Base-by-base conservation (phyloP, 2,329 filamentous ascomycete genomes). In the Aphanoascus verrucosus region DNA sequence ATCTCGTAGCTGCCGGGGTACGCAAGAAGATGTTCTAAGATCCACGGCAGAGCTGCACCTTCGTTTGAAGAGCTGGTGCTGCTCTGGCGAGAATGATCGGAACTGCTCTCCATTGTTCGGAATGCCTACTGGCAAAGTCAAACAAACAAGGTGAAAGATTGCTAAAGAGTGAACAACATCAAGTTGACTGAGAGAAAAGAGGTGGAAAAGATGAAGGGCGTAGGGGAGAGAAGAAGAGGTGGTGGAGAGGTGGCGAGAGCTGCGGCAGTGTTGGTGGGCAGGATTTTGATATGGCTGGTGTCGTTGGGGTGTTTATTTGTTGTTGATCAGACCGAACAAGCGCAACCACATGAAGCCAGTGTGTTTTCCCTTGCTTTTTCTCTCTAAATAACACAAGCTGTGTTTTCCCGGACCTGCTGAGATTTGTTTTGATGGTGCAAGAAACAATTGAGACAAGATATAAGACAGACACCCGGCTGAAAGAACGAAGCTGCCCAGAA, bases 1-100 rank as follows among this genome's bases (percentile, higher is more conserved):
- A 84, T 79, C 61, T 84, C 82, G 62, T 84, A 84, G 60, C 74
- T 78, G 61, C 74, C 76, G 7, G 80, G 80, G 62, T 83, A 81
- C 55, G 77, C 75, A 51, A 83, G 68, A 54, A 82, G 73, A 63
- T 81, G 79, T 55, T 81, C 79, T 48, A 81, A 71, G 56, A 82
- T 78, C 74, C 77, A 74, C 56, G 71, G 67, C 63, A 75, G 68
- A 20, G 69, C 67, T 37, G 69, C 67, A 57, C 71, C 72, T 59
- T 72, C 67, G 14, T 43, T 53, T 5, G 44, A 37, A 40, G 50
- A 46, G 12, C 14, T 40, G 42, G 32, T 52, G 34, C 23, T 32
- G 31, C 32, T 20, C 20, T 53, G 51, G 12, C 45, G 44, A 38
- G 19, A 12, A 12, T 53, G 51, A 19, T 23, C 44, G 15, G 37